phyloP scores from a whole-genome alignment of 352 stramenopile species.

The Phytophthora meadii region DNA sequence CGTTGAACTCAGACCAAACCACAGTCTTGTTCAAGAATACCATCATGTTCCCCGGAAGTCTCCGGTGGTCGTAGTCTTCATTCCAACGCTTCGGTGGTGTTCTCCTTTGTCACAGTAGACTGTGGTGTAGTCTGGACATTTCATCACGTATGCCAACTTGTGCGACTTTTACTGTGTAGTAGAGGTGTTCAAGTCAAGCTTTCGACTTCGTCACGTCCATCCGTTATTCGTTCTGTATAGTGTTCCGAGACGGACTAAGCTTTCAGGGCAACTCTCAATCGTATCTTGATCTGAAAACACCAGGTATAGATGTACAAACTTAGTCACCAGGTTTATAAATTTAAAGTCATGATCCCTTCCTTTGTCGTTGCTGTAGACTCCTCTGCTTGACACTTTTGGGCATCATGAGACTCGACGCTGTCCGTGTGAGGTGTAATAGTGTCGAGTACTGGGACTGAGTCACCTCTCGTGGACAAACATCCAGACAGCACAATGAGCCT shows the following conservation, averaged over 20 bases:
- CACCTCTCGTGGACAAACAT: slow-evolving; percentile 24
- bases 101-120: no score
- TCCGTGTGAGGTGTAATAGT: slow-evolving; percentile 32
- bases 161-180: no score
- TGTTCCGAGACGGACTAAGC: no score
- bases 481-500: slow-evolving; percentile 38
- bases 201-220: no score
- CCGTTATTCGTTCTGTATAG: no score
- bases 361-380: slow-evolving; percentile 7
- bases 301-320: no score
- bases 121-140: no score
- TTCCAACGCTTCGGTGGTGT: not conserved
- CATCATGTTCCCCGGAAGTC: not conserved
- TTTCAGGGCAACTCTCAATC: no score
- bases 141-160: no score
- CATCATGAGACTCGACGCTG: slow-evolving; percentile 20
- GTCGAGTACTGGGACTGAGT: slow-evolving; percentile 45
- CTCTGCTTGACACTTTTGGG: slow-evolving; percentile 8
- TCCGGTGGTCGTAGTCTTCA: not conserved
- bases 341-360: not conserved
- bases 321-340: not conserved
- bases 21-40: not conserved
- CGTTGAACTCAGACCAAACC: no score
- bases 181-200: no score
- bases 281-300: no score